Evolutionary conservation across 345 rosid species (phyloP), one percentile per base, ranked within the genome.

Genomic region (Alliaria petiolata): DNA sequence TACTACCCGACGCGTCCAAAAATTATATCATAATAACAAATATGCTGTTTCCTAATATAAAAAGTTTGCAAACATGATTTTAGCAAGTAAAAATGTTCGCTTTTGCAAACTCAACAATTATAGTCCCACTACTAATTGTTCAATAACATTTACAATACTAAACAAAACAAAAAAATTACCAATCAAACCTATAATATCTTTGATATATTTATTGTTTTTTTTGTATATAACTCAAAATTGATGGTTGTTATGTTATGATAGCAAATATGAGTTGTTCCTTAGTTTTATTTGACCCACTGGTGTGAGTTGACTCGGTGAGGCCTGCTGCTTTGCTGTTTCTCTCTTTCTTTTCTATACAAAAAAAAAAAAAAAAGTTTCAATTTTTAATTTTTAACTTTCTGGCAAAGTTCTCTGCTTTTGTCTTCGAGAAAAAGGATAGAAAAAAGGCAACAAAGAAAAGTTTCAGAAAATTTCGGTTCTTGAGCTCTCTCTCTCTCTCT

Each of bases 301-400:
- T 49, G 45, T 49, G 78, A 62, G 81, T 78, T 81, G 79, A 78
- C 81, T 70, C 59, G 57, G 50, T 22, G 71, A 56, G 76, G 81
- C 72, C 78, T 74, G 71, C 65, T 70, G 69, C 72, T 58, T 75
- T 76, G 62, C 69, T 81, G 74, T 69, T 56, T 53, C 30, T 65
- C 52, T 54, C 11, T 58, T 35, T 49, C 31, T 10, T 17, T 30
- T 36, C 19, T 3, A 22, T 22, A 22, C 25, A 22, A 22, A 22
- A 22, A 22, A 36, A 10, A 22, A 36, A 10, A 39, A 22, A 2
- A 35, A 58, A 47, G 52, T 58, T 67, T 46, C 19, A 7, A 31
- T 39, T 52, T 55, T 71, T 60, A 20, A 42, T n/a, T 43, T 57
- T 28, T 28, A 54, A 62, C 58, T 69, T 69, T 69, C 75, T 76